Evolutionary conservation across 495 filamentous ascomycete species (phyloP).

Genomic region (Talaromyces nanjingensis): DNA sequence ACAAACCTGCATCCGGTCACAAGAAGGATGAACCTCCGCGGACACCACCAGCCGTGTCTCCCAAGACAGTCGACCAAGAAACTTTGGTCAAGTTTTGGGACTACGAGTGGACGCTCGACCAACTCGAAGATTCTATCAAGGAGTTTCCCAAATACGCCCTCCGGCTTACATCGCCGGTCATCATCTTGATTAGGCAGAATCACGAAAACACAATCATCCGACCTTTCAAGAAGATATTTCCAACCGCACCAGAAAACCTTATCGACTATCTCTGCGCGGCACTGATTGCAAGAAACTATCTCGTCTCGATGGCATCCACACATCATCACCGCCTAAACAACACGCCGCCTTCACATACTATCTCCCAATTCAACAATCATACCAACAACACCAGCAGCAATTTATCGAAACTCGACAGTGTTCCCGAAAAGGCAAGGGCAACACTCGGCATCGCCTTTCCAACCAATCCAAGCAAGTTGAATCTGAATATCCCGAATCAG

Average conservation of each 20-base stretch:
- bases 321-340: constrained; percentile 19
- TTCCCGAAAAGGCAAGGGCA: constrained; percentile 31
- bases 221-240: constrained; percentile 53
- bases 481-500: constrained; percentile 25
- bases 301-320: constrained; percentile 31
- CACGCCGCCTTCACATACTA: neutral
- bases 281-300: constrained; percentile 55
- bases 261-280: constrained; percentile 60
- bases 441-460: constrained; percentile 29
- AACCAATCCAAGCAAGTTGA: constrained; percentile 13
- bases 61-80: constrained; percentile 24
- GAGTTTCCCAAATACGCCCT: constrained; percentile 38
- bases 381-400: constrained; percentile 15
- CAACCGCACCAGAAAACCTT: constrained; percentile 43
- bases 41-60: constrained; percentile 20
- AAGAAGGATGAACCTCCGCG: neutral
- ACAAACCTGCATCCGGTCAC: neutral
- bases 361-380: constrained; percentile 8
- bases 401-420: constrained; percentile 24
- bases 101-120: constrained; percentile 40
- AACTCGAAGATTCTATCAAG: constrained; percentile 36
- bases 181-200: constrained; percentile 33
- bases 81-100: constrained; percentile 32
- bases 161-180: constrained; percentile 38
- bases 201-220: constrained; percentile 30